Evolutionary conservation across 495 filamentous ascomycete genomes (phyloP).

Genomic region (Hypoxylon lenormandii): DNA sequence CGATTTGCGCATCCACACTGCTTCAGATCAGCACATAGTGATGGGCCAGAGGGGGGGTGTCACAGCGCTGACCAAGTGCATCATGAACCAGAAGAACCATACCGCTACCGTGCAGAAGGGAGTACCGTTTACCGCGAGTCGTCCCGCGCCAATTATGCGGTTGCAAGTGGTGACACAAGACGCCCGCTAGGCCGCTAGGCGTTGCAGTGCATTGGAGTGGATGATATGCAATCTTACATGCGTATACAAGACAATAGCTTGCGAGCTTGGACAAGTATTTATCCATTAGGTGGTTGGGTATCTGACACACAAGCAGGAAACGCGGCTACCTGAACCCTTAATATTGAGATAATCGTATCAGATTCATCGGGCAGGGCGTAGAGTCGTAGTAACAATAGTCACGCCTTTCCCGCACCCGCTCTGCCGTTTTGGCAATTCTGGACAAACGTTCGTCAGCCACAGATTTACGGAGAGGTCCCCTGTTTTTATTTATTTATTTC

Average conservation of each 20-base stretch:
- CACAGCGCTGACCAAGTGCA: constrained; percentile 29
- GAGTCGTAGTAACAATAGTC: neutral
- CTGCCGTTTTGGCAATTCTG: too few species aligned
- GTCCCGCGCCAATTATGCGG: constrained; percentile 30
- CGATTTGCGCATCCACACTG: constrained; percentile 32
- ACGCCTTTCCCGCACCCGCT: constrained; percentile 3
- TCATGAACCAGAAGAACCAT: constrained; percentile 10
- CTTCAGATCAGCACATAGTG: constrained; percentile 36
- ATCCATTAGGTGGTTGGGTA: constrained; percentile 20
- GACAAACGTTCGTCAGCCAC: constrained; percentile 28
- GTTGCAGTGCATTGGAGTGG: constrained; percentile 45
- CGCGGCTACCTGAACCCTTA: constrained; percentile 13
- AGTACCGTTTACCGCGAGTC: constrained; percentile 26
- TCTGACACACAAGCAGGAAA: constrained; percentile 32
- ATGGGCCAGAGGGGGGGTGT: constrained; percentile 28
- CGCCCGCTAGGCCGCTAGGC: constrained; percentile 19
- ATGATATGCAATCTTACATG: constrained; percentile 33
- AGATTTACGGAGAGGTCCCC: constrained; percentile 11
- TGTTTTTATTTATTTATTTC: constrained; percentile 20
- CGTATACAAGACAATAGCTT: constrained; percentile 27
- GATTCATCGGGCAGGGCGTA: constrained; percentile 10
- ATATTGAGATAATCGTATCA: neutral
- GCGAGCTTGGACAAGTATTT: constrained; percentile 17
- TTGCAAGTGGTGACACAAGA: constrained; percentile 28
- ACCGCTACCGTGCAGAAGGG: constrained; percentile 13